A percentile compares a stretch with the other conserved stretches of the same genome.
Conservation (phyloP, 2,329 filamentous ascomycete genomes). For the Lachnellula occidentalis region DNA sequence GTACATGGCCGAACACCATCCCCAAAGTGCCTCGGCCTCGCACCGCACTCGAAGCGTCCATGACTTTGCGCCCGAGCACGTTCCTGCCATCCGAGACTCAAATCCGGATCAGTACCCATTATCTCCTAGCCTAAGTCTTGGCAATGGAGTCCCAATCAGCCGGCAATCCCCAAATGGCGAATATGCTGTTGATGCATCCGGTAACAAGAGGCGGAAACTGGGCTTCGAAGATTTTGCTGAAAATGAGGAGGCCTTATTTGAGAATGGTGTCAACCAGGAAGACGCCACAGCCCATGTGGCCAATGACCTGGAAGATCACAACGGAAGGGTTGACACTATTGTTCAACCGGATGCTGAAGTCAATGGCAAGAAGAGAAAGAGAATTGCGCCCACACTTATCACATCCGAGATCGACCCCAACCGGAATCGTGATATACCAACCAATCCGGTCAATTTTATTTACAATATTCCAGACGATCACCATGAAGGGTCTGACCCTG, state of each 20-base stretch:
- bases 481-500: background rate
- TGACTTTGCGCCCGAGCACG: background rate
- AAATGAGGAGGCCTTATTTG: background rate
- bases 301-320: background rate
- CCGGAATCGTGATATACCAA: constrained; percentile 21
- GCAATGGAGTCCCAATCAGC: background rate
- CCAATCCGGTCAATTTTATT: constrained; percentile 16
- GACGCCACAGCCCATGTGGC: background rate
- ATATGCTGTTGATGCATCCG: constrained; percentile 20
- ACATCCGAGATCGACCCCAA: constrained; percentile 20
- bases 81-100: background rate
- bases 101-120: background rate
- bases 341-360: background rate
- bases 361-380: constrained; percentile 27
- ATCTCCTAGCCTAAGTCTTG: background rate
- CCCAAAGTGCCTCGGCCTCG: constrained; percentile 1
- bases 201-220: constrained; percentile 27
- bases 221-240: constrained; percentile 15
- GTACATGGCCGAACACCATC: background rate
- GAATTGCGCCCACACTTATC: constrained; percentile 29
- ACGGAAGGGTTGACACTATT: background rate
- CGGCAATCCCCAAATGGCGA: background rate
- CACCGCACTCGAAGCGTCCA: background rate
- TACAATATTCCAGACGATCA: background rate
- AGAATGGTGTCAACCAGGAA: background rate